Evolutionary conservation across 2,329 filamentous ascomycete genomes (phyloP).

Genomic region (Blumeria graminis): DNA sequence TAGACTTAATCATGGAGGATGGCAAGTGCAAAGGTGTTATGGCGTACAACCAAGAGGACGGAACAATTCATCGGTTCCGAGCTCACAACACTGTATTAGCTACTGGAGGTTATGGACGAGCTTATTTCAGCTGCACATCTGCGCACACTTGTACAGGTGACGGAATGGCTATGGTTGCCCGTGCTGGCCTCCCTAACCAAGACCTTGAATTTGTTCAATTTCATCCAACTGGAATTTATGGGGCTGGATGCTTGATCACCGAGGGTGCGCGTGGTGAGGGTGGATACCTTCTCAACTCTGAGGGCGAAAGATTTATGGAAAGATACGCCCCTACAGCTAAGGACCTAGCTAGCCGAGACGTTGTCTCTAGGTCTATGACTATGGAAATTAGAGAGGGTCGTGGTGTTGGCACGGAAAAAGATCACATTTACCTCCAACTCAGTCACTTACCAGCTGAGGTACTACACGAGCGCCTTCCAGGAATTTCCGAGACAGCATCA

Average conservation of each 20-base stretch:
- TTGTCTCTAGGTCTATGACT: slow-evolving; percentile 94
- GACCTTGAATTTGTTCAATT: slow-evolving; percentile 99
- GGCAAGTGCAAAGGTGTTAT: slow-evolving; percentile 91
- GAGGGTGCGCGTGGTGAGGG: slow-evolving; percentile 95
- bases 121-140: slow-evolving; percentile 95
- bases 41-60: slow-evolving; percentile 97
- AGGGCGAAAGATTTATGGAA: slow-evolving; percentile 99
- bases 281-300: slow-evolving; percentile 89
- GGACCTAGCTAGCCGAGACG: slow-evolving; percentile 88
- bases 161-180: slow-evolving; percentile 97
- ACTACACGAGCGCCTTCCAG: slow-evolving; percentile 84
- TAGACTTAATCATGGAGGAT: slow-evolving; percentile 93
- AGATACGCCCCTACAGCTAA: slow-evolving; percentile 93
- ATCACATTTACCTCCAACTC: slow-evolving; percentile 95
- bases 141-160: slow-evolving; percentile 98
- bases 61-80: slow-evolving; percentile 88
- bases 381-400: slow-evolving; percentile 94
- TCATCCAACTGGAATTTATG: slow-evolving; percentile 97
- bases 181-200: slow-evolving; percentile 93
- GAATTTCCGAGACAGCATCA: slow-evolving; percentile 94
- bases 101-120: slow-evolving; percentile 89
- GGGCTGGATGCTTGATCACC: slow-evolving; percentile 90
- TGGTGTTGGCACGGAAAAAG: slow-evolving; percentile 90
- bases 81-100: slow-evolving; percentile 92
- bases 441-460: slow-evolving; percentile 83